Percentiles rank a stretch among this genome's conserved stretches.
Conservation (phyloP, 2,329 filamentous ascomycete species). For the Calycina herbarum region DNA sequence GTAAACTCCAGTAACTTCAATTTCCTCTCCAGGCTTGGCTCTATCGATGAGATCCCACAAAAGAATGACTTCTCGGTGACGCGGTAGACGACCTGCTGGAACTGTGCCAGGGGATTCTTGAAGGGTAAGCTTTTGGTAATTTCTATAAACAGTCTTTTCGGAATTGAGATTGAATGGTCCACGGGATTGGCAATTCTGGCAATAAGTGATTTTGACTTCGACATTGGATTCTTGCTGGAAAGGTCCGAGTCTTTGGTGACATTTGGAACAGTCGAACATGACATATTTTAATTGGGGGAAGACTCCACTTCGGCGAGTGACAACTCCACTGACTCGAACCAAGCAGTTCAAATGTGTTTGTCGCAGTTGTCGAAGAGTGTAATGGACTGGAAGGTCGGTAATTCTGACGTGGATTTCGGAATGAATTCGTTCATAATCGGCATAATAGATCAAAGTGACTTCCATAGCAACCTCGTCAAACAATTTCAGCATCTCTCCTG, state of each 20-base stretch:
- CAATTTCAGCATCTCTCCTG: conserved; percentile 90
- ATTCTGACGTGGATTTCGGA: conserved; percentile 97
- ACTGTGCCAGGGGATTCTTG: conserved; percentile 98
- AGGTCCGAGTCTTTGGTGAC: conserved; percentile 84
- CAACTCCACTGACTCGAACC: conserved; percentile 90
- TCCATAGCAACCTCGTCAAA: conserved; percentile 98
- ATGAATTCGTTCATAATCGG: conserved; percentile 96
- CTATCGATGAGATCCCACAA: conserved; percentile 96
- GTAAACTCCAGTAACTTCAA: conserved; percentile 95
- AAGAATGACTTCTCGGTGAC: conserved; percentile 90
- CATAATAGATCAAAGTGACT: conserved; percentile 91
- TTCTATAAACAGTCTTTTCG: conserved; percentile 96
- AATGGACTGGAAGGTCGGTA: conserved; percentile 89
- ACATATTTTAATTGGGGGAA: conserved; percentile 98
- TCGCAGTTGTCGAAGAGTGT: conserved; percentile 90
- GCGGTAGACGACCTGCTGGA: conserved; percentile 88
- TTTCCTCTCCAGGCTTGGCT: conserved; percentile 95
- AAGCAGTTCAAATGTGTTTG: conserved; percentile 96
- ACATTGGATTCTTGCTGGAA: conserved; percentile 97
- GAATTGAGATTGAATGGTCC: conserved; percentile 95
- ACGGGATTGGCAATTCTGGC: conserved; percentile 92
- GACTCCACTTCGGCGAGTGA: conserved; percentile 89
- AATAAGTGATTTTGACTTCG: conserved; percentile 95
- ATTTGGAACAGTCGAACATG: conserved; percentile 96
- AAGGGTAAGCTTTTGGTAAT: conserved; percentile 96